These are phyloP conservation scores for Boletus holoroseus DNA, from an alignment of 1,284 basidiomycete genomes.

Conservation along the genomic window DNA sequence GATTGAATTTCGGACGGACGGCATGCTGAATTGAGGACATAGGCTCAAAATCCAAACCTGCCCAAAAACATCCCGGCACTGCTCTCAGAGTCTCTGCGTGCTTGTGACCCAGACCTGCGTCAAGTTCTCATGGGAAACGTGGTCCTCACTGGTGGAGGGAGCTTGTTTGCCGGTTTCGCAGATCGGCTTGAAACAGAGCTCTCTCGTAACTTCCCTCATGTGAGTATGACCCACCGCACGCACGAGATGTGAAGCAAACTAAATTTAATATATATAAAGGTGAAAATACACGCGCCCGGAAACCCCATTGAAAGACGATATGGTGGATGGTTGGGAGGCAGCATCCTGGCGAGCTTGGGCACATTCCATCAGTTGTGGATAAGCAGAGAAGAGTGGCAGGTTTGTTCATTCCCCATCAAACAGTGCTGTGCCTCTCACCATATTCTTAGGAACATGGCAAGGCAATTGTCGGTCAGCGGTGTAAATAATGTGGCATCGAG, in stretches of 20 bases:
- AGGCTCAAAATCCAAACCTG: constrained; percentile 63
- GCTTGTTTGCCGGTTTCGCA: constrained; percentile 78
- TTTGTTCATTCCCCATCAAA: constrained; percentile 34
- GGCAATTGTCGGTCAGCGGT: constrained; percentile 70
- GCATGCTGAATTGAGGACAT: constrained; percentile 10
- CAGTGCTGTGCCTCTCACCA: constrained; percentile 1
- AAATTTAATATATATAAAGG: constrained; percentile 34
- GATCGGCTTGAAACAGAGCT: constrained; percentile 86
- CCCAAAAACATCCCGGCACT: constrained; percentile 75
- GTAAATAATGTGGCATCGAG: constrained; percentile 48
- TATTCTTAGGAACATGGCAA: constrained; percentile 65
- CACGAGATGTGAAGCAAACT: constrained; percentile 1
- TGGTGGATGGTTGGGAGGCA: constrained; percentile 90
- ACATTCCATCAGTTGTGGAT: constrained; percentile 98
- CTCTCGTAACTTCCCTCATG: constrained; percentile 71
- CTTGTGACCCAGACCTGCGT: constrained; percentile 89
- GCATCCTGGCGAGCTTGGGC: constrained; percentile 86
- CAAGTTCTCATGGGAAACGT: constrained; percentile 89
- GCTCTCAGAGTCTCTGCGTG: constrained; percentile 73
- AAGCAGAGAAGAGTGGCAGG: constrained; percentile 87
- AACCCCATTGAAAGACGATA: constrained; percentile 85
- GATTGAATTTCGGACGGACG: neutral
- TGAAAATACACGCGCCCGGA: constrained; percentile 86
- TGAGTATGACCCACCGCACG: constrained; percentile 36
- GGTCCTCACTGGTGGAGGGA: constrained; percentile 90